Conservation (phyloP, 1,284 basidiomycete species). For the Leccinum solheimii region DNA sequence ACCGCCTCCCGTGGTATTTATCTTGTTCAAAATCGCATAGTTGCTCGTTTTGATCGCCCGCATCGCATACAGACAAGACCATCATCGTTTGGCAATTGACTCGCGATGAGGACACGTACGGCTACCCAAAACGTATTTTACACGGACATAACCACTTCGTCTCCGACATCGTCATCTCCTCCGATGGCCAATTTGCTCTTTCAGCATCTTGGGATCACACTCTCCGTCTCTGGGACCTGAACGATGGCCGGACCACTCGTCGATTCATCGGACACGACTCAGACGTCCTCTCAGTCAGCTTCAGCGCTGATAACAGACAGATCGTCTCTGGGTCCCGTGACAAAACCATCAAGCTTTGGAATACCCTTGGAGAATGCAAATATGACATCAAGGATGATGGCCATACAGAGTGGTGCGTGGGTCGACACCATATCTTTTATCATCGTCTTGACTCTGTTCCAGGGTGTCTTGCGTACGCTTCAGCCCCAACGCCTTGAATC, state of each 20-base stretch:
- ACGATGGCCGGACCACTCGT: conserved; percentile 91
- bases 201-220: conserved; percentile 99
- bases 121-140: conserved; percentile 96
- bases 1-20: conserved; percentile 91
- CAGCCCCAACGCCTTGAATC: conserved; percentile 97
- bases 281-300: conserved; percentile 97
- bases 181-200: conserved; percentile 98
- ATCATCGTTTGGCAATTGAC: conserved; percentile 99
- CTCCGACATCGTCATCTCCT: conserved; percentile 98
- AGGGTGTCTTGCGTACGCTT: conserved; percentile 99
- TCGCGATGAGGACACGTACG: conserved; percentile 90
- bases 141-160: conserved; percentile 99
- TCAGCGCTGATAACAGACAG: conserved; percentile 97
- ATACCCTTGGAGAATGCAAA: conserved; percentile 99
- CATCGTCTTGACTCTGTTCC: conserved; percentile 9
- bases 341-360: conserved; percentile 99
- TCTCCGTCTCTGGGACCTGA: conserved; percentile 98
- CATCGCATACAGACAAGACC: conserved; percentile 93
- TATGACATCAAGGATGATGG: conserved; percentile 99
- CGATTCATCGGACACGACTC: conserved; percentile 98
- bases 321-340: conserved; percentile 99
- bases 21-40: conserved; percentile 19
- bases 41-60: conserved; percentile 26
- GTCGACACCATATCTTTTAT: background rate
- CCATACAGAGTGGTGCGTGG: conserved; percentile 86